Base-by-base conservation (phyloP, 352 stramenopile species). In the Globisporangium yorkense region DNA sequence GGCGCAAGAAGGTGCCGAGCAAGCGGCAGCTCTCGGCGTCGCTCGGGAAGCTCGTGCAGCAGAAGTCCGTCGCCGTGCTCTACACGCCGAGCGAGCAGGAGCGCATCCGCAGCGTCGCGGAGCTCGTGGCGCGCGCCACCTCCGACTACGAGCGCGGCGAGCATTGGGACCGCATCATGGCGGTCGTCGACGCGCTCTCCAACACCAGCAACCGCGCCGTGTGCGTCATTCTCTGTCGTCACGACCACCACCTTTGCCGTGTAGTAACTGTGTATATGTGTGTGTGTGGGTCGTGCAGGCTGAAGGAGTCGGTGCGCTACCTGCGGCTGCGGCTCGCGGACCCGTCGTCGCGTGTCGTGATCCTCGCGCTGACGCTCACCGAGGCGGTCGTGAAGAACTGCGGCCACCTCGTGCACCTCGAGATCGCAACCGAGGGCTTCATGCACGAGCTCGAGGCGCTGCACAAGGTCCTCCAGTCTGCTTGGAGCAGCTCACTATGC, bases 371-470 rank as follows among this genome's bases (percentile, higher is more conserved):
- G 29, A 84, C 77, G 44, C 62, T 92, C 18, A 84, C 77, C 0
- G 82, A 92, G 61, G 75, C 77, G 1, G 63, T 92, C 9, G 82
- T 90, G 51, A 90, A 90, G 65, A 90, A 92, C 60, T 90, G 82
- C 56, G 80, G 76, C 48, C 66, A 72, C 40, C 63, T 87, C 29
- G 79, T 92, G 47, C 82, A 89, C 56, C 62, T 74, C 37, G 80
- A 89, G 62, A 85, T 92, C 54, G 70, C 75, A 0, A 69, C 74
- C 6, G 80, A 89, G 63, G 48, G 68, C 7, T 92, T 90, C 60
- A 89, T 92, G 78, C 54, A 46, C 59, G 77, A 87, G 52, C 80
- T 92, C 66, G 80, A 92, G 59, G 60, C 62, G 44, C 66, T 90
- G n/a, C 80, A 92, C 67, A 77, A 77, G 60, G 75, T 88, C n/a